A percentile compares a stretch with the other conserved stretches of the same genome.
Evolutionary conservation across 257 asterid species (phyloP).

Genomic region (Misopates orontium): DNA sequence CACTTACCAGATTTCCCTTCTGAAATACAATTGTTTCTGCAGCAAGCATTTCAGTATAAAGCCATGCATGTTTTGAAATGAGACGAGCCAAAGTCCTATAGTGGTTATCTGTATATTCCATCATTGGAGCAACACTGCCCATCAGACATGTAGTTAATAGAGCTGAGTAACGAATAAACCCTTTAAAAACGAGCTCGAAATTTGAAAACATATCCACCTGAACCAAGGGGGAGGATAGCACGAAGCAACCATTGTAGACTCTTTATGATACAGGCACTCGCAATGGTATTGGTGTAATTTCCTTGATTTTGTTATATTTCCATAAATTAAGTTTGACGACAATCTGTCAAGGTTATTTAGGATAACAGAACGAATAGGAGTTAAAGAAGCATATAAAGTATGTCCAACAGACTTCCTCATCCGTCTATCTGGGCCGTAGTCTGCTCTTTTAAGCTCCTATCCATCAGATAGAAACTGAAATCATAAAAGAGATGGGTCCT

Average conservation of each 20-base stretch:
- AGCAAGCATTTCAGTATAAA: slow-evolving; percentile 94
- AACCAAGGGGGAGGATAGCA: slow-evolving; percentile 83
- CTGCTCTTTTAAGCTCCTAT: slow-evolving; percentile 64
- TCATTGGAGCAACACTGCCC: slow-evolving; percentile 93
- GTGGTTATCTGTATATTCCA: slow-evolving; percentile 91
- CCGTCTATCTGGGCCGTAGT: slow-evolving; percentile 47
- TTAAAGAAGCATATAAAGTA: slow-evolving; percentile 71
- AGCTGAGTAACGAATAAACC: slow-evolving; percentile 8
- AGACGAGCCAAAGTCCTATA: slow-evolving; percentile 90
- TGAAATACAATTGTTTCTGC: slow-evolving; percentile 93
- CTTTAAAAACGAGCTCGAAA: not conserved
- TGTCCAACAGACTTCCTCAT: slow-evolving; percentile 67
- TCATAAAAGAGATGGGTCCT: slow-evolving; percentile 49
- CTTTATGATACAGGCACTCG: slow-evolving; percentile 43
- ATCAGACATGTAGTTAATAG: slow-evolving; percentile 26
- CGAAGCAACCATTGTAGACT: slow-evolving; percentile 63
- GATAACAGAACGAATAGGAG: slow-evolving; percentile 65
- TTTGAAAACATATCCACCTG: slow-evolving; percentile 53
- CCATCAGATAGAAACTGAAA: slow-evolving; percentile 53
- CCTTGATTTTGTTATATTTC: slow-evolving; percentile 45
- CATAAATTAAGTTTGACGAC: slow-evolving; percentile 38
- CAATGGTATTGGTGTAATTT: slow-evolving; percentile 34
- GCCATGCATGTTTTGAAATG: slow-evolving; percentile 83
- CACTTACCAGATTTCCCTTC: slow-evolving; percentile 75
- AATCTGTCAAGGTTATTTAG: slow-evolving; percentile 70